Conservation (phyloP, 345 rosid species). For the Hibiscus tridactylites region DNA sequence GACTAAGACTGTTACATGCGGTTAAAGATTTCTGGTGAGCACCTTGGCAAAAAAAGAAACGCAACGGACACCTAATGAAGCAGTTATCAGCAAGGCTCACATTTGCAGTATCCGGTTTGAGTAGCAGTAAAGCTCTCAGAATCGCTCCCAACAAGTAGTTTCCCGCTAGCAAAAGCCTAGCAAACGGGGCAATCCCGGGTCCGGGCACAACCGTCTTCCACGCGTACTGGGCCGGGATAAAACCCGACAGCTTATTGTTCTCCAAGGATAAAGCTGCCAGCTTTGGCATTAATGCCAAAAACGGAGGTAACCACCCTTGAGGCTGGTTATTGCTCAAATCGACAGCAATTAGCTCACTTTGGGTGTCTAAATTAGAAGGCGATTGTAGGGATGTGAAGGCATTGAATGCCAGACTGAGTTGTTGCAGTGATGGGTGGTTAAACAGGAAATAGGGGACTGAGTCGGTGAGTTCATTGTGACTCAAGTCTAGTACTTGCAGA, state of each 20-base stretch:
- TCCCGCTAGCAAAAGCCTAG: slow-evolving; percentile 65
- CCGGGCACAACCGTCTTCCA: no score
- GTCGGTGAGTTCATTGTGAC: slow-evolving; percentile 49
- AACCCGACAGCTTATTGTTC: no score
- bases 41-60: no score
- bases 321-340: slow-evolving; percentile 46
- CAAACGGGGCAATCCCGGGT: slow-evolving; percentile 16
- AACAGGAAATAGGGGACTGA: slow-evolving; percentile 45
- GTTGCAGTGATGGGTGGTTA: slow-evolving; percentile 61
- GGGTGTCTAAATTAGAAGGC: slow-evolving; percentile 22
- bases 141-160: slow-evolving; percentile 72
- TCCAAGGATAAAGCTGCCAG: slow-evolving; percentile 38
- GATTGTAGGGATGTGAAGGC: slow-evolving; percentile 3
- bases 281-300: slow-evolving; percentile 35
- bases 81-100: no score
- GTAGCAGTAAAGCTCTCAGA: slow-evolving; percentile 45
- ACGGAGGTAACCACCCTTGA: slow-evolving; percentile 35
- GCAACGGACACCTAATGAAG: no score
- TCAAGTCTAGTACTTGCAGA: slow-evolving; percentile 64
- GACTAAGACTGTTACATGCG: no score
- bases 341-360: slow-evolving; percentile 44
- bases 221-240: no score
- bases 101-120: slow-evolving; percentile 36
- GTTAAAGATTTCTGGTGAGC: no score
- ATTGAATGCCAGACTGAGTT: slow-evolving; percentile 67